Evolutionary conservation across 345 rosid species (phyloP), one percentile per base, ranked within the genome.

Genomic region (Reutealis trisperma): DNA sequence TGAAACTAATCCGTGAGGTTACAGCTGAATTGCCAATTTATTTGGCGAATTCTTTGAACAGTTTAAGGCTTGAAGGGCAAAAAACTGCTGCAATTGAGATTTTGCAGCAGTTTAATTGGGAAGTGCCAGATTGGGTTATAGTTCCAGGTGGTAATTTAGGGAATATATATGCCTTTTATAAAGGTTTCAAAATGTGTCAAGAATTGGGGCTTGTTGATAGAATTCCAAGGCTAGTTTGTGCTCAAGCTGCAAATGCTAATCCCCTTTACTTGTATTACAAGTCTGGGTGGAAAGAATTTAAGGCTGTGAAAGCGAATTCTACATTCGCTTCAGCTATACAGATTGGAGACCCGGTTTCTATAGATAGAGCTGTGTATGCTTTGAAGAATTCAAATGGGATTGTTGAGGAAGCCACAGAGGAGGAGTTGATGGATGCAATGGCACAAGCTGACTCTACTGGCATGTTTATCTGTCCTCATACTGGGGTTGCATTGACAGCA

Each of bases 71-170:
- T 4, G 98, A 94, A 84, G 97, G 98, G 58, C 98, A 94, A 71
- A 92, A 94, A 66, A 94, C 97, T 8, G 97, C 97, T 32, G 98
- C 97, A 0, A 89, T 94, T 3, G 97, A 94, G 89, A 94, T 94
- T 71, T 73, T 94, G 81, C 98, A 94, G 89, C 98, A 94, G 85
- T 92, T 92, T 74, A 91, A 94, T 64, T 94, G 98, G 97, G 87
- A 90, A 75, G 97, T 94, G 57, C 98, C 98, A 0, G 96, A 94
- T 74, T 94, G 98, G 98, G 98, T 94, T 34, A 90, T 94, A n/a
- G 91, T 94, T 62, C 98, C 97, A 0, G 98, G 98, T 54, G 97
- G 97, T 13, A 94, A 94, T 70, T 82, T 94, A 19, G 98, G 98
- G 5, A 94, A 94, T 77, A 94, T 94, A 8, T 94, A 94, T 64